phyloP scores from a whole-genome alignment of 441 rosid species.

The Iberis amara region DNA sequence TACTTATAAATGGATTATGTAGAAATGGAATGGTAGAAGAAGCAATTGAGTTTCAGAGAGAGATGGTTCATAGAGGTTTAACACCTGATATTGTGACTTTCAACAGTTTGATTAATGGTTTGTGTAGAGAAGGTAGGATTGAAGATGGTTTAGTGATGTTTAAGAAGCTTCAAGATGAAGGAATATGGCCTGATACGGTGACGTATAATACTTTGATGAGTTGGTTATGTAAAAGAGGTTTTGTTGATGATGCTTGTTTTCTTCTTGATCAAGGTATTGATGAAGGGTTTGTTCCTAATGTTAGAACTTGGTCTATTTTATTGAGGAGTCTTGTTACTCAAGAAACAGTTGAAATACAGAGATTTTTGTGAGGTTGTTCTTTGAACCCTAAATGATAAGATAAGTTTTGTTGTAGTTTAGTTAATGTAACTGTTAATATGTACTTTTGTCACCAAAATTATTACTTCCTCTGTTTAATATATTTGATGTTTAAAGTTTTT shows the following conservation, averaged over 20 bases:
- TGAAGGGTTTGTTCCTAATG: slow-evolving; percentile 54
- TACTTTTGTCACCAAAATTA: no score
- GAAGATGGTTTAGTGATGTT: slow-evolving; percentile 61
- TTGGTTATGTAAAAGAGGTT: slow-evolving; percentile 60
- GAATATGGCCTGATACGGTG: slow-evolving; percentile 61
- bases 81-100: slow-evolving; percentile 71
- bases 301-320: slow-evolving; percentile 58
- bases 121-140: slow-evolving; percentile 53
- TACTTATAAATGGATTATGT: slow-evolving; percentile 61
- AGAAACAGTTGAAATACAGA: no score
- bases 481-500: no score
- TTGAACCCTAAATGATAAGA: no score
- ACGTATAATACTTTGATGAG: slow-evolving; percentile 75
- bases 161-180: slow-evolving; percentile 57
- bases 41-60: slow-evolving; percentile 60
- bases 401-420: no score
- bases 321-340: slow-evolving; percentile 41
- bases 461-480: no score
- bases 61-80: slow-evolving; percentile 62
- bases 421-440: no score
- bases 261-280: slow-evolving; percentile 49
- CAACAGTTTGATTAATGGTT: slow-evolving; percentile 72
- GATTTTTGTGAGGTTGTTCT: no score
- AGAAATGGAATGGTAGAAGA: slow-evolving; percentile 48
- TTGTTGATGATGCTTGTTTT: slow-evolving; percentile 53